phyloP scores from a whole-genome alignment of 108 stramenopile species.

The Cyclotella baltica region DNA sequence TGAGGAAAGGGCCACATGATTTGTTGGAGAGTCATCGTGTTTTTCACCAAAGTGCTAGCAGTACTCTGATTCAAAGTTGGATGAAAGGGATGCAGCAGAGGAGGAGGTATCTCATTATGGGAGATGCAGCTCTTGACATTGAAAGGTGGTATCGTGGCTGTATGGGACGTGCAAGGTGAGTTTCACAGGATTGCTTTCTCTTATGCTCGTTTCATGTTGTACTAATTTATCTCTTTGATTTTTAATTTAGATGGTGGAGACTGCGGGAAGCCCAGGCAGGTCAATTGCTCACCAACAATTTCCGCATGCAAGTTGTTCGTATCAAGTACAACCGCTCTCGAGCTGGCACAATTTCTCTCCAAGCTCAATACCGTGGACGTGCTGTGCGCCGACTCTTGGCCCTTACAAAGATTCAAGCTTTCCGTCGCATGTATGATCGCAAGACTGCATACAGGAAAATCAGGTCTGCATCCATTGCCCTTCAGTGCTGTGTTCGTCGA shows the following conservation, averaged over 20 bases:
- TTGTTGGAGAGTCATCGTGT: slow-evolving; percentile 86
- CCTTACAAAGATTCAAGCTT: slow-evolving; percentile 72
- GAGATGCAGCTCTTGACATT: slow-evolving; percentile 70
- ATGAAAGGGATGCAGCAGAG: slow-evolving; percentile 76
- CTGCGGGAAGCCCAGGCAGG: slow-evolving; percentile 84
- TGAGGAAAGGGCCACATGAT: slow-evolving; percentile 95
- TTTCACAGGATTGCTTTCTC: slow-evolving; percentile 1
- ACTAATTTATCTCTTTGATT: slow-evolving; percentile 7
- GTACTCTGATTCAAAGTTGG: slow-evolving; percentile 86
- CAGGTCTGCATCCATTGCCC: slow-evolving; percentile 74
- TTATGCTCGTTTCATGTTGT: neutral
- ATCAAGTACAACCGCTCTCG: slow-evolving; percentile 60
- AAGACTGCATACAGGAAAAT: slow-evolving; percentile 58
- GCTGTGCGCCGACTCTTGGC: slow-evolving; percentile 61
- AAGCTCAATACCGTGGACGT: slow-evolving; percentile 80
- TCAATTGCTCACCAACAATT: slow-evolving; percentile 80
- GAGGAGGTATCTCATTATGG: slow-evolving; percentile 63
- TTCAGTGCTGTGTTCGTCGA: slow-evolving; percentile 78
- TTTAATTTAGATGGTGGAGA: slow-evolving; percentile 67
- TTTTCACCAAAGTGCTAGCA: slow-evolving; percentile 77
- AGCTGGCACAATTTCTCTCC: slow-evolving; percentile 69
- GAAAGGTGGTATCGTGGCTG: slow-evolving; percentile 87
- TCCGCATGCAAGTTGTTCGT: slow-evolving; percentile 76
- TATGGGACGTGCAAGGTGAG: slow-evolving; percentile 79
- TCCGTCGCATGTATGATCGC: slow-evolving; percentile 57